Conservation (phyloP, 2,329 filamentous ascomycete species). For the Alternaria arbusti region DNA sequence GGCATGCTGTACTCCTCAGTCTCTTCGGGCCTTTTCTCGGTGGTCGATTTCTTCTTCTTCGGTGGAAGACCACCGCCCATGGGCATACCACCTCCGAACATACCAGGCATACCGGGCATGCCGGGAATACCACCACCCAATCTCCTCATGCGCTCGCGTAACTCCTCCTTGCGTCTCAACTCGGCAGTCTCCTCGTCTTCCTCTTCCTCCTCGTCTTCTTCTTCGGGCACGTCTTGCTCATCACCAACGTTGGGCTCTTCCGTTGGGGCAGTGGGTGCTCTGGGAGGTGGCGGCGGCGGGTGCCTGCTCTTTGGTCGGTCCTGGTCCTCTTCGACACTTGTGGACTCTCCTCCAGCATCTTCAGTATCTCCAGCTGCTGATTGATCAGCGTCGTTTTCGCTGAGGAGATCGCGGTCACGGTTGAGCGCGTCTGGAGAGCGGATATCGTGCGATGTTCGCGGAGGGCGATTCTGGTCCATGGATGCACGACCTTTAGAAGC, state of each 20-base stretch:
- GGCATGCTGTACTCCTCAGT: conserved; percentile 37
- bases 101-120: conserved; percentile 92
- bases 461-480: conserved; percentile 49
- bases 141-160: conserved; percentile 95
- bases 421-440: conserved; percentile 49
- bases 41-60: conserved; percentile 58
- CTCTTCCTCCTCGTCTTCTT: conserved; percentile 72
- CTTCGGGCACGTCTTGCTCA: conserved; percentile 58
- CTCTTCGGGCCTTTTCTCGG: conserved; percentile 48
- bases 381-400: conserved; percentile 71
- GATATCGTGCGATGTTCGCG: conserved; percentile 47
- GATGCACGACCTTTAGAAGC: conserved; percentile 47
- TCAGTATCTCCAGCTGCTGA: conserved; percentile 68
- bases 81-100: conserved; percentile 75
- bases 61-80: conserved; percentile 59
- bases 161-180: conserved; percentile 80
- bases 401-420: conserved; percentile 60
- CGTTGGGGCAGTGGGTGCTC: conserved; percentile 49
- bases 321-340: conserved; percentile 78
- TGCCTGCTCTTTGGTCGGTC: conserved; percentile 53
- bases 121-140: conserved; percentile 93
- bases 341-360: conserved; percentile 66
- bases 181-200: conserved; percentile 90
- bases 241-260: conserved; percentile 56
- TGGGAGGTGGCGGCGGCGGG: conserved; percentile 21